Percentiles rank a stretch among this genome's conserved stretches.
Conservation (phyloP, 305 asterid species). For the Fraxinus albicans region DNA sequence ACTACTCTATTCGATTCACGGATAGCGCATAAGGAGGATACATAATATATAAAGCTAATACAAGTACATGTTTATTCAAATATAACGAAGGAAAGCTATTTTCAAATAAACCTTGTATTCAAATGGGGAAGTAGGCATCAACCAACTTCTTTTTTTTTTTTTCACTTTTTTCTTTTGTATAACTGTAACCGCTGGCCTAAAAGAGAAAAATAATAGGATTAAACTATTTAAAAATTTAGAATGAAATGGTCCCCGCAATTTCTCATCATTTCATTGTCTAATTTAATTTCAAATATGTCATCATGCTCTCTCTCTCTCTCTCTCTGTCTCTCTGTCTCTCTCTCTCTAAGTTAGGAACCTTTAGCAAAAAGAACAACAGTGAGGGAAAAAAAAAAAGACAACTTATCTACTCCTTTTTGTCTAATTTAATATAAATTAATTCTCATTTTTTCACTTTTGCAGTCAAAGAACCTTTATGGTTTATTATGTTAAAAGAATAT, state of each 20-base stretch:
- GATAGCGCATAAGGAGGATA: neutral
- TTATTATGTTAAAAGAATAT: neutral
- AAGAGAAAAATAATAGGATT: neutral
- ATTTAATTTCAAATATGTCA: neutral
- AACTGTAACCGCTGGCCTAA: neutral
- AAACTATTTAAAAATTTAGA: neutral
- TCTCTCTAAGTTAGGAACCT: neutral
- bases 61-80: neutral
- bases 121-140: neutral
- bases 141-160: neutral
- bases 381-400: neutral
- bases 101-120: neutral
- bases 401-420: neutral
- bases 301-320: neutral
- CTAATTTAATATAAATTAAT: neutral
- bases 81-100: neutral
- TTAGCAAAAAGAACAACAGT: neutral
- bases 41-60: neutral
- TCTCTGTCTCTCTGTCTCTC: too few species aligned
- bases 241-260: neutral
- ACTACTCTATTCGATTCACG: neutral
- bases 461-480: neutral
- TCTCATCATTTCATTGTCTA: neutral
- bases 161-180: neutral
- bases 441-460: neutral